Evolutionary conservation across 2,329 filamentous ascomycete genomes (phyloP).

Genomic region (Aspergillus sp.): DNA sequence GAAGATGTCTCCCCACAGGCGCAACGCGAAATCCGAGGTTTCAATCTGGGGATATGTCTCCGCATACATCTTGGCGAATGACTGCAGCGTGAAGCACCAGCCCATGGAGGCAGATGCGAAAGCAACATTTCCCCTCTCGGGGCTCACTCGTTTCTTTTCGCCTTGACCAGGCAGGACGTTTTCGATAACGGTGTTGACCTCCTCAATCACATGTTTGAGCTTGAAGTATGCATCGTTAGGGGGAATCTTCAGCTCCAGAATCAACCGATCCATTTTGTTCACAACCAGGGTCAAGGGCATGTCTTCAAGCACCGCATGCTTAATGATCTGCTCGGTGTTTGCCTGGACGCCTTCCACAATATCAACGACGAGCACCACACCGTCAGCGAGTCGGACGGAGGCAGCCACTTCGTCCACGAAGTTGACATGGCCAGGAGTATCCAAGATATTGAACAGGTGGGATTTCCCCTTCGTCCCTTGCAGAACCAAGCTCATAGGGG

Average conservation of each 20-base stretch:
- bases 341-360: slow-evolving; percentile 98
- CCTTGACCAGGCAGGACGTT: slow-evolving; percentile 79
- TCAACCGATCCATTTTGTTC: slow-evolving; percentile 96
- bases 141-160: slow-evolving; percentile 77
- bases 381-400: slow-evolving; percentile 81
- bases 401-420: slow-evolving; percentile 97
- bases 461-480: slow-evolving; percentile 90
- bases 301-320: slow-evolving; percentile 86
- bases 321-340: slow-evolving; percentile 96
- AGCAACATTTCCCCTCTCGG: slow-evolving; percentile 96
- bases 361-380: slow-evolving; percentile 89
- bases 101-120: slow-evolving; percentile 92
- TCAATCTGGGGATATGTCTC: slow-evolving; percentile 83
- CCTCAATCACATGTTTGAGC: slow-evolving; percentile 96
- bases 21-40: slow-evolving; percentile 74
- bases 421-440: slow-evolving; percentile 97
- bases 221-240: slow-evolving; percentile 98
- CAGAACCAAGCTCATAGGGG: slow-evolving; percentile 90
- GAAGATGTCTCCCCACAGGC: slow-evolving; percentile 95
- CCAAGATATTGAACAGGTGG: slow-evolving; percentile 89
- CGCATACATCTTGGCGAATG: slow-evolving; percentile 95
- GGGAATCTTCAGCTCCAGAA: slow-evolving; percentile 89
- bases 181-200: slow-evolving; percentile 95
- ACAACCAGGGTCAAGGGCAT: slow-evolving; percentile 85
- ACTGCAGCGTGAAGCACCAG: slow-evolving; percentile 94